These are phyloP conservation scores for Metarhizium guizhouense DNA, from an alignment of 2,329 filamentous ascomycete species.

Conservation along the genomic window DNA sequence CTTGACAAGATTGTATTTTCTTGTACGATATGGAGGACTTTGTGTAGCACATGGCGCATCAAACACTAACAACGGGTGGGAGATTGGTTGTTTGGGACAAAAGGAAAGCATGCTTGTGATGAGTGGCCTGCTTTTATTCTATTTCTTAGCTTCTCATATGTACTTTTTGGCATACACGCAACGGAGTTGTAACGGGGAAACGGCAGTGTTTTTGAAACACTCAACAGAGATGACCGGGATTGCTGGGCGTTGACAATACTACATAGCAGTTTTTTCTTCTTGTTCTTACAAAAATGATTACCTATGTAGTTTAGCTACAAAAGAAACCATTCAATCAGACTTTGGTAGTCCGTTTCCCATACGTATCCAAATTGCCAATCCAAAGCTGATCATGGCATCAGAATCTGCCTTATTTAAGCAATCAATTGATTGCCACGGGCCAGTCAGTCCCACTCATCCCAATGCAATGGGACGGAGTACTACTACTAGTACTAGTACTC, in stretches of 20 bases:
- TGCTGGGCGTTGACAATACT: background rate
- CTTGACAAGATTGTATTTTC: background rate
- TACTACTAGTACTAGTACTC: no score
- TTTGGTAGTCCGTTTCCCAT: background rate
- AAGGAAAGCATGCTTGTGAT: background rate
- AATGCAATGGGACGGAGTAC: no score
- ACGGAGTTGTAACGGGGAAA: background rate
- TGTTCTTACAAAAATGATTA: background rate
- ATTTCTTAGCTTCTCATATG: background rate
- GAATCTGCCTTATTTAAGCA: background rate
- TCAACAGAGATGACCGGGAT: background rate
- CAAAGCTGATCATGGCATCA: background rate
- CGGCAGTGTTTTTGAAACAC: background rate
- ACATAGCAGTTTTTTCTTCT: background rate
- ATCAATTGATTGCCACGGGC: no score
- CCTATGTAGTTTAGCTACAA: background rate
- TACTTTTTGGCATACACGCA: background rate
- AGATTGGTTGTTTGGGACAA: background rate
- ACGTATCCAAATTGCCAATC: background rate
- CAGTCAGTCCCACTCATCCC: no score
- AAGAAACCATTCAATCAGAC: background rate
- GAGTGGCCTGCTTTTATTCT: background rate
- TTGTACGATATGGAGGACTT: slow-evolving; percentile 1
- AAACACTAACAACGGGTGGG: background rate
- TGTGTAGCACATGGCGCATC: background rate